Conservation (phyloP, 2,329 filamentous ascomycete genomes). For the Sarocladiaceae sp. region DNA sequence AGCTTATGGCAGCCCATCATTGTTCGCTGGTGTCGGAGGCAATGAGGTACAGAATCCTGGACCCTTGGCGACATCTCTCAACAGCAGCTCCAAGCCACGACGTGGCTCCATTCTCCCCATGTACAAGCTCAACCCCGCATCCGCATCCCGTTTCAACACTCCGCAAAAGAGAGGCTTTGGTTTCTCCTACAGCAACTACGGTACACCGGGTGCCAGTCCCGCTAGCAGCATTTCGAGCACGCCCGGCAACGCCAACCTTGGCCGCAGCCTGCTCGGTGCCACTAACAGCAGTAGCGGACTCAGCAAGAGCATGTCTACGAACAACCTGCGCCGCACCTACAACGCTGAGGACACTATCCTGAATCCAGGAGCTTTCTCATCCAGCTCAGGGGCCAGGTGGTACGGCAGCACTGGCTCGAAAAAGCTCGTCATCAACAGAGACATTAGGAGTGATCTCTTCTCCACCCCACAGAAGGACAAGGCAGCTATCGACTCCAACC, state of each 20-base stretch:
- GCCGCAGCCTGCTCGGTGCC: constrained; percentile 61
- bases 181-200: constrained; percentile 90
- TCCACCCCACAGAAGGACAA: constrained; percentile 55
- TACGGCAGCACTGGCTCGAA: constrained; percentile 72
- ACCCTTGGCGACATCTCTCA: constrained; percentile 85
- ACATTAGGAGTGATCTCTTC: constrained; percentile 70
- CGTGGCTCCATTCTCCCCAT: constrained; percentile 78
- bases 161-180: constrained; percentile 86
- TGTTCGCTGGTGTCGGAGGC: constrained; percentile 71
- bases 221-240: constrained; percentile 63
- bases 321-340: constrained; percentile 77
- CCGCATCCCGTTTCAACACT: constrained; percentile 74
- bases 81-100: constrained; percentile 68
- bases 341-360: constrained; percentile 83
- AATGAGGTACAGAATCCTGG: constrained; percentile 69
- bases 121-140: constrained; percentile 80
- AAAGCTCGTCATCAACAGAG: constrained; percentile 88
- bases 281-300: constrained; percentile 63
- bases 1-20: constrained; percentile 82
- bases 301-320: constrained; percentile 84
- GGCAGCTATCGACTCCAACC: constrained; percentile 31
- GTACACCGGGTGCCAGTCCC: constrained; percentile 68
- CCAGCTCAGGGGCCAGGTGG: constrained; percentile 58
- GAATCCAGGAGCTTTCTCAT: constrained; percentile 78
- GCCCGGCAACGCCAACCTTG: constrained; percentile 52